phyloP scores from a whole-genome alignment of 257 asterid genomes.

The Nicotiana tabacum region DNA sequence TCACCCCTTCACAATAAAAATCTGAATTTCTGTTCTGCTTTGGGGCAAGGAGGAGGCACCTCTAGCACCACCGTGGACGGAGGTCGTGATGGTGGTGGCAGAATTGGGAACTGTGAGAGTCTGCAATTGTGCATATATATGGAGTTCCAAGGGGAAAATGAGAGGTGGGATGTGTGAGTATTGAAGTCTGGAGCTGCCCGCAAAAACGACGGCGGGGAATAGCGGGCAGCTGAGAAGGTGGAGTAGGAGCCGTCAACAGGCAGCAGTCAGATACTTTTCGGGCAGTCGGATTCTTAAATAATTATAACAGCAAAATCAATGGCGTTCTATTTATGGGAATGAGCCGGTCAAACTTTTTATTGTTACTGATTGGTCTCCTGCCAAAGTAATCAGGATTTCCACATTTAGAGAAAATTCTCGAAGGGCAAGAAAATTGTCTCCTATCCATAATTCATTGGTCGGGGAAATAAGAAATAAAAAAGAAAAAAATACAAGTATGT shows the following conservation, averaged over 20 bases:
- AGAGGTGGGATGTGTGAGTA: conserved; percentile 8
- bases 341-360: not conserved
- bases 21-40: too few species aligned
- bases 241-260: conserved; percentile 37
- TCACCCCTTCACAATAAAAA: not conserved
- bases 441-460: too few species aligned
- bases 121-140: conserved; percentile 29
- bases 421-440: not conserved
- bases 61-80: conserved; percentile 45
- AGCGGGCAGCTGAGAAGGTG: conserved; percentile 32
- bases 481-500: too few species aligned
- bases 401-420: not conserved
- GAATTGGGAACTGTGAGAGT: not conserved
- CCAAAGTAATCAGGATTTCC: not conserved
- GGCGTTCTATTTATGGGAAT: not conserved
- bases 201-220: not conserved
- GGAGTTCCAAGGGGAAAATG: conserved; percentile 8
- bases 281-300: conserved; percentile 47
- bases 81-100: conserved; percentile 26
- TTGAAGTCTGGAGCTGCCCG: conserved; percentile 58
- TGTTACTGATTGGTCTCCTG: not conserved
- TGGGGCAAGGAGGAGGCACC: not conserved
- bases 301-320: not conserved
- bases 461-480: too few species aligned
- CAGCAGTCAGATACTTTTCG: conserved; percentile 60